Conservation (phyloP, 257 asterid species). For the Solanum verrucosum region DNA sequence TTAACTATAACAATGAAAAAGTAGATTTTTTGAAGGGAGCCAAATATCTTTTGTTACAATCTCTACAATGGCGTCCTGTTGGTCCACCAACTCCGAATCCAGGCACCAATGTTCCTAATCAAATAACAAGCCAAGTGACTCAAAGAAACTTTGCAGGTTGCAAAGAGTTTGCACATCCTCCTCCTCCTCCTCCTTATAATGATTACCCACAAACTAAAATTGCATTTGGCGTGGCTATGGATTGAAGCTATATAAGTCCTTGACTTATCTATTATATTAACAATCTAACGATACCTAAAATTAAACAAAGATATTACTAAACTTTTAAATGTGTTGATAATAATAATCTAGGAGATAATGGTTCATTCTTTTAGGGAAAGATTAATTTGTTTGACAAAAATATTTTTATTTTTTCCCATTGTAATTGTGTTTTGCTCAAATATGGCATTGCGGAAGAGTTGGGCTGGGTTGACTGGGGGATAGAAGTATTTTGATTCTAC, state of each 20-base stretch:
- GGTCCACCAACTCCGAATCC: not conserved
- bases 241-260: not conserved
- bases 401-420: not conserved
- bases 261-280: not conserved
- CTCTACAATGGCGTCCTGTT: not conserved
- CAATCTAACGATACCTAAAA: not conserved
- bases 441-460: not conserved
- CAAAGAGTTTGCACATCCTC: not conserved
- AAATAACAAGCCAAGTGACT: not conserved
- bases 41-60: not conserved
- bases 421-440: not conserved
- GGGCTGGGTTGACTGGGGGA: too few relatives aligned
- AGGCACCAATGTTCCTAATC: not conserved
- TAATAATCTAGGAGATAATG: not conserved
- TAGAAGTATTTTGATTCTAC: too few relatives aligned
- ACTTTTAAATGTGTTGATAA: not conserved
- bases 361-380: not conserved
- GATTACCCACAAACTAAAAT: not conserved
- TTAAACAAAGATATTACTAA: not conserved
- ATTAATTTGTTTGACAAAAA: not conserved
- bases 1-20: not conserved
- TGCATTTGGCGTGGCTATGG: conserved; percentile 1
- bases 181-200: not conserved
- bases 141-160: not conserved
- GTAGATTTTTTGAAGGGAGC: not conserved